Conservation (phyloP, 192 early-diverging fungal genomes). For the Linnemannia zychae region DNA sequence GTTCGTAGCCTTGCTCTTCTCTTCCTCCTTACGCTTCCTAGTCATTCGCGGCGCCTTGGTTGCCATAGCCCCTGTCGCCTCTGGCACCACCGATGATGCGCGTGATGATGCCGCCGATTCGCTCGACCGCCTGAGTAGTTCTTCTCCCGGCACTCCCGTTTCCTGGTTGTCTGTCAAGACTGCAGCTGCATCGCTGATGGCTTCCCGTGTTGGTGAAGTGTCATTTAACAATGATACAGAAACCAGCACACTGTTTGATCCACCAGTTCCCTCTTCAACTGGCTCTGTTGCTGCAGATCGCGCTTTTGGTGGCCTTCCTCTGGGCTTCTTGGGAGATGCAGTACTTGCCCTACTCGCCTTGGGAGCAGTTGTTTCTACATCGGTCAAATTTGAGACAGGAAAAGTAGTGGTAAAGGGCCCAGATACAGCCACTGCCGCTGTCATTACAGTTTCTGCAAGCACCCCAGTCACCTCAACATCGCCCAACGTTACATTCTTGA, state of each 20-base stretch:
- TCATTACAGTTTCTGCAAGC: not conserved
- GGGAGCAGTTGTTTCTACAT: not conserved
- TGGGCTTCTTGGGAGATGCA: not conserved
- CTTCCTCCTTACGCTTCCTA: not conserved
- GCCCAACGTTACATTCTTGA: not conserved
- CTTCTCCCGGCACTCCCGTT: not conserved
- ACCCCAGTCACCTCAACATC: not conserved
- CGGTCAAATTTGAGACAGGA: not conserved
- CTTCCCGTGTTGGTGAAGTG: not conserved
- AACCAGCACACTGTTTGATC: not conserved
- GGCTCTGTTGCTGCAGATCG: not conserved
- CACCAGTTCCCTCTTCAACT: not conserved
- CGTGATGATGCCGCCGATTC: not conserved
- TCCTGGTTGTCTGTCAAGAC: not conserved
- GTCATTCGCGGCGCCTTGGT: not conserved
- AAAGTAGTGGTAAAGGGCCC: not conserved
- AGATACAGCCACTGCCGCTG: not conserved
- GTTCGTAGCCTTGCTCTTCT: not conserved
- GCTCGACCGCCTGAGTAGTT: not conserved
- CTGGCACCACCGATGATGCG: not conserved
- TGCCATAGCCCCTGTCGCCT: not conserved
- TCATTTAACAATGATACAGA: not conserved
- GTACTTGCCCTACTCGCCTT: not conserved
- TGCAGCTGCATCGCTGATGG: not conserved
- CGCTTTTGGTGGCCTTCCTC: conserved; percentile 1